phyloP scores from a whole-genome alignment of 208 protist species.

The Leptomonas seymouri region DNA sequence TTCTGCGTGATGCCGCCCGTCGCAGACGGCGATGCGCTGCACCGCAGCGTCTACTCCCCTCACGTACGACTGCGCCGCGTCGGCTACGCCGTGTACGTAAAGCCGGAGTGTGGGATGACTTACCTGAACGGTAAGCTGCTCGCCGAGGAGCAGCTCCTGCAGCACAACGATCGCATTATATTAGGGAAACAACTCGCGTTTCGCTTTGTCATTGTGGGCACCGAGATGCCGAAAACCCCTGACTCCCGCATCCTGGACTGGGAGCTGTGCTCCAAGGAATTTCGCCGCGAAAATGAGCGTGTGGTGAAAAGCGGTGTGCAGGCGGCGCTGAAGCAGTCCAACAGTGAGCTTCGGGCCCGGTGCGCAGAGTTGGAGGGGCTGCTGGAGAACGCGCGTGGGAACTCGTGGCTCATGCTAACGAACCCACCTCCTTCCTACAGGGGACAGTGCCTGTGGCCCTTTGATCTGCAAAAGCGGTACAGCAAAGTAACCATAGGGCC shows the following conservation, averaged over 20 bases:
- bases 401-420: conserved; percentile 54
- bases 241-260: conserved; percentile 64
- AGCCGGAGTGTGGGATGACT: conserved; percentile 65
- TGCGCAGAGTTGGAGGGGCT: conserved; percentile 39
- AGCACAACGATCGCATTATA: conserved; percentile 66
- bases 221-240: conserved; percentile 4
- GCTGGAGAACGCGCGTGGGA: conserved; percentile 35
- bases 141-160: conserved; percentile 38
- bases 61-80: conserved; percentile 59
- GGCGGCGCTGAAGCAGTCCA: conserved; percentile 34
- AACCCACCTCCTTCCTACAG: conserved; percentile 51
- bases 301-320: conserved; percentile 22
- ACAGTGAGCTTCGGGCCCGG: conserved; percentile 29
- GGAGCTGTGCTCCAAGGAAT: conserved; percentile 64
- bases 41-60: conserved; percentile 65
- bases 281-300: conserved; percentile 34
- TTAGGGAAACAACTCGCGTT: conserved; percentile 61
- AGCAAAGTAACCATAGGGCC: conserved; percentile 47
- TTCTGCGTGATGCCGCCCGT: conserved; percentile 52
- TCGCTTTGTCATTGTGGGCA: conserved; percentile 51
- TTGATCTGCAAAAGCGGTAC: conserved; percentile 39
- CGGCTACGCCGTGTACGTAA: conserved; percentile 37
- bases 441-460: conserved; percentile 48
- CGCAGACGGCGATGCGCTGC: conserved; percentile 22
- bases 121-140: conserved; percentile 65